A percentile compares a stretch with the other conserved stretches of the same genome.
These are phyloP conservation scores for Amesomyces nigricolor DNA, from an alignment of 2,329 filamentous ascomycete species.

Conservation along the genomic window DNA sequence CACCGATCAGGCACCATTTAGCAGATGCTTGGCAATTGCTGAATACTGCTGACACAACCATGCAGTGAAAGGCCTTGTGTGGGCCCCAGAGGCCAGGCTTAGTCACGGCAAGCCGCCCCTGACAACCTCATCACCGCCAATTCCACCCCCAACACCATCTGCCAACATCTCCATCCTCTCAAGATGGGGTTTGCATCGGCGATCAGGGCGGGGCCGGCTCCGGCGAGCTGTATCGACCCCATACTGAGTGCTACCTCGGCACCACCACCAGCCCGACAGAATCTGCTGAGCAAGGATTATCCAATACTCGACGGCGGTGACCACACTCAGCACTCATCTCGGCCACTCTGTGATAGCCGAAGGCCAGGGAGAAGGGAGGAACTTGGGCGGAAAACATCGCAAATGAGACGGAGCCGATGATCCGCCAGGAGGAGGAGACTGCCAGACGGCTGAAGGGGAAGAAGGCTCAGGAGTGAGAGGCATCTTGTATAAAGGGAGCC, in stretches of 20 bases:
- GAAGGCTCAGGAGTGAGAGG: background rate
- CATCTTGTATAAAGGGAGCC: slow-evolving; percentile 6
- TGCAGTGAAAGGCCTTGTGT: background rate
- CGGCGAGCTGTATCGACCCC: background rate
- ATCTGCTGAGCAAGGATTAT: slow-evolving; percentile 4
- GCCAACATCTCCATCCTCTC: background rate
- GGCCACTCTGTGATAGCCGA: background rate
- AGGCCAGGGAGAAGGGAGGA: background rate
- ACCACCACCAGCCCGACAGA: background rate
- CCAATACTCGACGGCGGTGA: slow-evolving; percentile 5
- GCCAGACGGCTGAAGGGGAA: background rate
- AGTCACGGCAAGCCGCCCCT: background rate
- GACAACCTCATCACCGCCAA: background rate
- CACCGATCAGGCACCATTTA: background rate
- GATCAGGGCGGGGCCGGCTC: background rate
- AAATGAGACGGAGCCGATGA: too few relatives aligned
- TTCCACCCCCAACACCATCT: background rate
- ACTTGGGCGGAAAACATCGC: background rate
- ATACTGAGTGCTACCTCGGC: background rate
- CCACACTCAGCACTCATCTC: background rate
- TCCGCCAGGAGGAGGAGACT: too few relatives aligned
- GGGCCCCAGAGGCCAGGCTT: background rate
- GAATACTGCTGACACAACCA: background rate
- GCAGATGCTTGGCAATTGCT: slow-evolving; percentile 1
- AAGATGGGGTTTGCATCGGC: background rate